A percentile compares a stretch with the other conserved stretches of the same genome.
Conservation (phyloP, 768 basidiomycete species). For the Leccinum broughii region DNA sequence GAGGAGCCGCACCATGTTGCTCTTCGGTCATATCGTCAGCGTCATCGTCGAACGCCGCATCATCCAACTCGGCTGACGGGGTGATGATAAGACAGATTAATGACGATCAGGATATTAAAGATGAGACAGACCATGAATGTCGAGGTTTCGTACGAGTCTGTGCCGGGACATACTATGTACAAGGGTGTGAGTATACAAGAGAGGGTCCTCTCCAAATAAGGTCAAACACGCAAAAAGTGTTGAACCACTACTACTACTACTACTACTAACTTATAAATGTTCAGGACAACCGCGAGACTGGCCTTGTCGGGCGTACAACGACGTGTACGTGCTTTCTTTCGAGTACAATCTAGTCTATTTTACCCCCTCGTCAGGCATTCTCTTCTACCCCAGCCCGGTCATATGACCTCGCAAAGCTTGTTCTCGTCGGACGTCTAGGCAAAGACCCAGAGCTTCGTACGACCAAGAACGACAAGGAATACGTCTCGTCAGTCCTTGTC, state of each 20-base stretch:
- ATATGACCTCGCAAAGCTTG: slow-evolving; percentile 71
- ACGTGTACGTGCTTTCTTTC: slow-evolving; percentile 46
- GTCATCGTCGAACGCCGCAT: slow-evolving; percentile 74
- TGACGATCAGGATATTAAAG: neutral
- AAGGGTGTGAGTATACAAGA: slow-evolving; percentile 1
- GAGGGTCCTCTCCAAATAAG: slow-evolving; percentile 16
- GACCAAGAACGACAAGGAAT: slow-evolving; percentile 78
- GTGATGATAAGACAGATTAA: neutral
- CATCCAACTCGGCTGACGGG: slow-evolving; percentile 79
- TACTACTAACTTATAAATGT: slow-evolving; percentile 49
- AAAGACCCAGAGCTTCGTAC: slow-evolving; percentile 68
- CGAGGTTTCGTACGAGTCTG: slow-evolving; percentile 82
- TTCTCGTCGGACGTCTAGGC: slow-evolving; percentile 72
- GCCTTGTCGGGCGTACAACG: slow-evolving; percentile 38
- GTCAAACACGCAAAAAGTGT: slow-evolving; percentile 14
- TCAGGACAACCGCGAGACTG: slow-evolving; percentile 47
- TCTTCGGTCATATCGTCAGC: slow-evolving; percentile 82
- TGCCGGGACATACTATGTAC: slow-evolving; percentile 74
- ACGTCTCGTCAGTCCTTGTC: slow-evolving; percentile 54
- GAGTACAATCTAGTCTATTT: neutral
- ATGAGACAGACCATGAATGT: slow-evolving; percentile 59
- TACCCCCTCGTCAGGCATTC: slow-evolving; percentile 49
- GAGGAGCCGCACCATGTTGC: slow-evolving; percentile 61
- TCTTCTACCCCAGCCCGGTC: slow-evolving; percentile 56
- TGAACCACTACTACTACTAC: neutral